phyloP scores from a whole-genome alignment of 169 alveolate species.

The Plasmodium gaboni region DNA sequence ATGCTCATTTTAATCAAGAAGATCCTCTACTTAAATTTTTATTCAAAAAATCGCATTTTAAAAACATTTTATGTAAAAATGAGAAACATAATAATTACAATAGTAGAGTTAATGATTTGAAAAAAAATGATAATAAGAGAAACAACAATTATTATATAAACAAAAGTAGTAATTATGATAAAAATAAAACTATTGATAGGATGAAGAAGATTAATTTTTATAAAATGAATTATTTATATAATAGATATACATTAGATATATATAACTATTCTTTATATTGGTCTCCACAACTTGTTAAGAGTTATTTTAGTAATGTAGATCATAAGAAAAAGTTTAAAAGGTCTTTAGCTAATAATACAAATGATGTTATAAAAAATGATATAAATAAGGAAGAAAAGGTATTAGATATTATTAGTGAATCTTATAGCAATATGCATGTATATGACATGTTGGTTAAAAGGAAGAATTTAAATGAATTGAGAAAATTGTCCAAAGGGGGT shows the following conservation, averaged over 20 bases:
- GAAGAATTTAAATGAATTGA: constrained; percentile 45
- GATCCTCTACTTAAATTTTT: constrained; percentile 44
- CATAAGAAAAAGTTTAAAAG: constrained; percentile 4
- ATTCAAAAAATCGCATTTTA: constrained; percentile 32
- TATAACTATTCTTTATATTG: constrained; percentile 58
- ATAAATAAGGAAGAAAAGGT: neutral
- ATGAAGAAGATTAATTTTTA: constrained; percentile 9
- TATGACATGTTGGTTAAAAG: constrained; percentile 20
- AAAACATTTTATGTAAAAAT: neutral
- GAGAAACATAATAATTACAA: neutral
- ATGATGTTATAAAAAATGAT: neutral
- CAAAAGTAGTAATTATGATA: neutral
- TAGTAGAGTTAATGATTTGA: neutral
- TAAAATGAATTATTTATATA: constrained; percentile 21
- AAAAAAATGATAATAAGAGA: neutral
- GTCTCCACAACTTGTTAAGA: constrained; percentile 69
- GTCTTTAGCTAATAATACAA: constrained; percentile 9
- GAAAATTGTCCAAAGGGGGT: constrained; percentile 7
- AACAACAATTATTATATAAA: neutral
- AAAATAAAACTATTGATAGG: neutral
- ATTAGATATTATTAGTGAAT: neutral
- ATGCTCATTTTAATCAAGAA: constrained; percentile 16
- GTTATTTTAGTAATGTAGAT: constrained; percentile 18
- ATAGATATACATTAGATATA: constrained; percentile 63
- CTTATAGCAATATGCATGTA: constrained; percentile 9